Conservation (phyloP, 129 eudicot species). For the sunflower (Helianthus annuus) region HanXRQr2.0-SUNRISE NC_035439.2:45951209-45951708, state of each 20-base stretch:
- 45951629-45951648: slow-evolving; percentile 64
- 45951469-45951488: slow-evolving; percentile 36
- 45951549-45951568: background rate
- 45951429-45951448: slow-evolving; percentile 64
- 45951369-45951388: background rate
- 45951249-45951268: too few species aligned
- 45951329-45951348: slow-evolving; percentile 8
- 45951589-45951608: slow-evolving; percentile 33
- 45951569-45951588: slow-evolving; percentile 30
- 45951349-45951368: background rate
- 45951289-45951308: slow-evolving; percentile 8
- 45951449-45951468: slow-evolving; percentile 89
- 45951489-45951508: slow-evolving; percentile 39
- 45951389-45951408: background rate
- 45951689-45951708: slow-evolving; percentile 61
- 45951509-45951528: slow-evolving; percentile 37
- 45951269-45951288: too few species aligned
- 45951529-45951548: slow-evolving; percentile 43
- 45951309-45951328: background rate
- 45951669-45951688: slow-evolving; percentile 51
- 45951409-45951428: slow-evolving; percentile 42
- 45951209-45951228: too few species aligned
- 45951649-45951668: slow-evolving; percentile 49
- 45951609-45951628: slow-evolving; percentile 51
- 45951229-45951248: too few species aligned